Base-by-base conservation (phyloP, 306 rosid species). In the Abrus precatorius region DNA sequence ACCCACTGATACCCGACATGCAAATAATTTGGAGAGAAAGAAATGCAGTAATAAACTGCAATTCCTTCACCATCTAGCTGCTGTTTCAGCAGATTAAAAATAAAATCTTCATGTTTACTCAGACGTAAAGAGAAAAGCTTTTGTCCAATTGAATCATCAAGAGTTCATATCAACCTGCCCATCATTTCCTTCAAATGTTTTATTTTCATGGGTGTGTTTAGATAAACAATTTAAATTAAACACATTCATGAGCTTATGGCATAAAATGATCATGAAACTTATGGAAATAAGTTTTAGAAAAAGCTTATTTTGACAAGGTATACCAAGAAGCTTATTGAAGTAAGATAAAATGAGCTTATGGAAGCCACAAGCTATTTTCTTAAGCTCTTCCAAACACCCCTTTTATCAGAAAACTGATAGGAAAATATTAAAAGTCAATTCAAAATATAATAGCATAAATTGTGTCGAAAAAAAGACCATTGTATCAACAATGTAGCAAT, bases 361-460 rank as follows among this genome's bases (percentile, higher is more conserved):
- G 20, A 20, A 20, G 20, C 20, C 20, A 20, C 0, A 20, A 20
- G 20, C 20, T 20, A 20, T 20, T 20, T 0, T 20, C 20, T 20
- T 20, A 20, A 20, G 20, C 20, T 20, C 20, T 20, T 20, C 20
- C 20, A 20, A 20, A 20, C 20, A 20, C 20, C 20, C 20, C 20
- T 20, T 20, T 20, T 20, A 44, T 34, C 13, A n/a, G 44, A 30
- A 56, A 12, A 74, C 38, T 40, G 30, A 59, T 8, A 40, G 14
- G 36, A 57, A 57, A 57, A 27, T 12, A 28, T 28, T 12, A 59
- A 67, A 74, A 56, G 54, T 43, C 28, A 45, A 29, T 74, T 3
- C 54, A 57, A 74, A 11, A 44, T 56, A 74, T n/a, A n/a, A n/a
- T n/a, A n/a, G n/a, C 78, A 61, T 48, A 9, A 33, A n/a, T 29